Evolutionary conservation across 345 rosid species (phyloP), one percentile per base, ranked within the genome.

Genomic region (Populus ilicifolia): DNA sequence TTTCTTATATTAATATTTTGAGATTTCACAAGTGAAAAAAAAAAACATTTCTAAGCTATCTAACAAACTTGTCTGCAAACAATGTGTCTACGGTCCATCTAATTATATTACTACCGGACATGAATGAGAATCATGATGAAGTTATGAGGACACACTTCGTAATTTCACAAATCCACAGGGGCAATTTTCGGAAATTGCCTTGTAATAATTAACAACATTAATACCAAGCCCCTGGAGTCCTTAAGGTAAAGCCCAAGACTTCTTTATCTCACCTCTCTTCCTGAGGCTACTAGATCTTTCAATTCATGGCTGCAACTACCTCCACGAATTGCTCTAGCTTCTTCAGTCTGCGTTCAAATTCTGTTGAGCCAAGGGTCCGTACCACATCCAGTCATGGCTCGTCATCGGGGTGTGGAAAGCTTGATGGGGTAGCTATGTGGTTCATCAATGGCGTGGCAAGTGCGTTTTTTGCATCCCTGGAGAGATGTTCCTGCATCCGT

Each of bases 351-450:
- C 83, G 87, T 17, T 77, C 90, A 7, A 83, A n/a, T 14, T 73
- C 84, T 3, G 84, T 48, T 8, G 80, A 80, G 23, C 67, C 74
- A 2, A 77, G 80, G 77, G 78, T 81, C 38, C 83, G 86, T 8
- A 5, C 76, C 73, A 11, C 84, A 12, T 41, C 84, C 6, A 72
- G 66, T 72, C 87, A 85, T 4, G 82, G 86, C 64, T 75, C 85
- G 6, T 23, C 82, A n/a, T 70, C 83, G 4, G 87, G 79, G 23
- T 84, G 89, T 17, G 86, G 88, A 2, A 88, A 86, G 87, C 83
- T 88, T 20, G 93, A 89, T 52, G 89, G 91, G 44, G 85, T 90
- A 62, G 91, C 90, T 11, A 85, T 85, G 86, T 90, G 93, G 93
- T 64, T 90, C 81, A 77, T 87, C 70, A 88, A 88, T 39, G 91